Percentiles rank a stretch among this genome's conserved stretches.
These are phyloP conservation scores for Penicillium pancosmium DNA, from an alignment of 495 filamentous ascomycete species.

Conservation along the genomic window DNA sequence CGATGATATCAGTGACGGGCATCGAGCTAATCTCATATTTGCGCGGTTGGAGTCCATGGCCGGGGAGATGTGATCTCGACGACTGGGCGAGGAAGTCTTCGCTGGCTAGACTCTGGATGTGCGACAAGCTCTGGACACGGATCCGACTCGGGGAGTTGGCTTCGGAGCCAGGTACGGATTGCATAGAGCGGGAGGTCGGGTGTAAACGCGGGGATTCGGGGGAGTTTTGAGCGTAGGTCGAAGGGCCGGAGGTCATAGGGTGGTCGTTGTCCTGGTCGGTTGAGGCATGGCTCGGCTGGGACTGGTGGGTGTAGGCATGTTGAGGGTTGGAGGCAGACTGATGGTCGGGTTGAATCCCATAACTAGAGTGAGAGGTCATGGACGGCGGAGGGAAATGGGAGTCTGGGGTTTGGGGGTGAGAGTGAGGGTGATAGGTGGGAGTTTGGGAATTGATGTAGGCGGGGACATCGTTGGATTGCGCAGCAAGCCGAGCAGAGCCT, in stretches of 20 bases:
- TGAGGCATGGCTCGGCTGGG: conserved; percentile 10
- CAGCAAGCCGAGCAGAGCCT: conserved; percentile 40
- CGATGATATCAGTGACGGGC: conserved; percentile 97
- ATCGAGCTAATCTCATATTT: conserved; percentile 96
- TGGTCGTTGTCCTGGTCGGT: conserved; percentile 5
- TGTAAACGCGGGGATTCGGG: conserved; percentile 57
- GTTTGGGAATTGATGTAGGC: conserved; percentile 44
- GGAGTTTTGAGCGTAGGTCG: conserved; percentile 33
- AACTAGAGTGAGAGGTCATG: conserved; percentile 36
- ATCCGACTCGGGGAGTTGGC: conserved; percentile 74
- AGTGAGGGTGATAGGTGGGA: neutral
- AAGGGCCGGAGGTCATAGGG: conserved; percentile 18
- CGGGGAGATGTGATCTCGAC: conserved; percentile 45
- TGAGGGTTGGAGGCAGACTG: conserved; percentile 21
- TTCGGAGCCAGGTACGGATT: conserved; percentile 54
- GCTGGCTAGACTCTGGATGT: conserved; percentile 85
- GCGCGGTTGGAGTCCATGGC: conserved; percentile 51
- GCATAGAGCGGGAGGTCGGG: conserved; percentile 53
- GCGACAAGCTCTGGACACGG: conserved; percentile 79
- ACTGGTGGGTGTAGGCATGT: neutral
- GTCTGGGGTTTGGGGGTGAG: conserved; percentile 30
- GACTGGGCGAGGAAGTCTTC: conserved; percentile 66
- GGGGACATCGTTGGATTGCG: conserved; percentile 43
- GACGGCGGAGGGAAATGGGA: conserved; percentile 31
- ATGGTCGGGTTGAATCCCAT: conserved; percentile 28